These are phyloP conservation scores for Debaryomyces subglobosus DNA, from an alignment of 1,139 yeast genomes.

Conservation along the genomic window DNA sequence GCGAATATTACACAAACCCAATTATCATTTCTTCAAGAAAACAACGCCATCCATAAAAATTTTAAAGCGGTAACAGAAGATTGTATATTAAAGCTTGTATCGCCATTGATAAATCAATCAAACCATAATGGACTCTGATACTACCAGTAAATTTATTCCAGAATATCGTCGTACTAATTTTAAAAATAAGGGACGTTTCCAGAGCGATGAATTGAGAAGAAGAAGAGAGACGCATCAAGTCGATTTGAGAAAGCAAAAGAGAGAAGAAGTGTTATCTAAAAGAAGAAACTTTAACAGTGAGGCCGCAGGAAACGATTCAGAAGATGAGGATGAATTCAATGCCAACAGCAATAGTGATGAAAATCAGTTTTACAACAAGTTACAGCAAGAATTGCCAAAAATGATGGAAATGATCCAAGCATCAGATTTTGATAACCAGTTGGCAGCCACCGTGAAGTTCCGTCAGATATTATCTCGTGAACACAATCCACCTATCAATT, in stretches of 20 bases:
- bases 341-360: conserved; percentile 43
- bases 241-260: conserved; percentile 92
- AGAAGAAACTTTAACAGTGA: conserved; percentile 73
- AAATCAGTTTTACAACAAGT: conserved; percentile 53
- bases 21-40: conserved; percentile 10
- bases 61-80: conserved; percentile 3
- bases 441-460: conserved; percentile 89
- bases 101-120: conserved; percentile 5
- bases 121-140: conserved; percentile 67
- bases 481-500: conserved; percentile 95
- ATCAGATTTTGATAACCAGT: conserved; percentile 75
- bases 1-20: conserved; percentile 12
- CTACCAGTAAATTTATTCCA: conserved; percentile 87
- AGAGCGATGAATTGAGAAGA: conserved; percentile 95
- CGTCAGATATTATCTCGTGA: conserved; percentile 93
- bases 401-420: conserved; percentile 85
- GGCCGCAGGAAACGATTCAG: conserved; percentile 39
- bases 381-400: conserved; percentile 78
- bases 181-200: conserved; percentile 92
- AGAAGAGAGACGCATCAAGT: conserved; percentile 98
- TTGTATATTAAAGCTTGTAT: background rate
- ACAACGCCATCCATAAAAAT: conserved; percentile 15
- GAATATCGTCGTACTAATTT: conserved; percentile 97
- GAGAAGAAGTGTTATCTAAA: conserved; percentile 93
- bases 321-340: conserved; percentile 46